These are phyloP conservation scores for Saccharomyces cerevisiae DNA, from an alignment of 805 yeast genomes.

Conservation along the genomic window DNA sequence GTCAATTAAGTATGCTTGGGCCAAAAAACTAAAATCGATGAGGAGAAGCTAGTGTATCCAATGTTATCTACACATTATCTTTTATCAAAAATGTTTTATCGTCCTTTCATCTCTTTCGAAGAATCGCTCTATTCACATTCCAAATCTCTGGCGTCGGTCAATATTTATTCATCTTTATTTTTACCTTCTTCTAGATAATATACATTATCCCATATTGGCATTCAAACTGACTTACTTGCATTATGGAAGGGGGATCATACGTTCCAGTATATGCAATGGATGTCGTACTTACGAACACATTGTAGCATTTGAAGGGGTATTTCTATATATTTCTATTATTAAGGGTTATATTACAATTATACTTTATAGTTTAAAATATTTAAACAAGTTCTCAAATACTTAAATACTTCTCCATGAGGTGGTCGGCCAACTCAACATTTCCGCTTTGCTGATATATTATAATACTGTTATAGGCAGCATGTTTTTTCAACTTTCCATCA, in stretches of 20 bases:
- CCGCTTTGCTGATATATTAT: slow-evolving; percentile 71
- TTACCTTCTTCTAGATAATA: not conserved
- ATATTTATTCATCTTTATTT: not conserved
- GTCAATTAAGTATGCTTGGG: slow-evolving; percentile 66
- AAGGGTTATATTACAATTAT: not conserved
- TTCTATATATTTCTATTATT: not conserved
- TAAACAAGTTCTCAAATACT: slow-evolving; percentile 31
- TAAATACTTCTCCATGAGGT: slow-evolving; percentile 58
- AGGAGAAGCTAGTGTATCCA: slow-evolving; percentile 3
- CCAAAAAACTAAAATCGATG: slow-evolving; percentile 45
- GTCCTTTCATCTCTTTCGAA: not conserved
- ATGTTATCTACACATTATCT: not conserved
- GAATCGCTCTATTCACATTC: not conserved
- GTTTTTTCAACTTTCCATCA: slow-evolving; percentile 56
- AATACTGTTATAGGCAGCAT: slow-evolving; percentile 80
- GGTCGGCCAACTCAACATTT: slow-evolving; percentile 55
- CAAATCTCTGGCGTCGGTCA: not conserved
- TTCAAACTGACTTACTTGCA: not conserved
- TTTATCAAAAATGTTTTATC: not conserved
- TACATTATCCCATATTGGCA: not conserved
- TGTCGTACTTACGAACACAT: not conserved
- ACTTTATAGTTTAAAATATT: not conserved
- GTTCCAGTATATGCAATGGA: not conserved
- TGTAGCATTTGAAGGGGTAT: not conserved
- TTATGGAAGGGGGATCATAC: not conserved